Percentiles rank a stretch among this genome's conserved stretches.
Evolutionary conservation across 2,329 filamentous ascomycete genomes (phyloP).

Genomic region (Tolypocladium cylindrosporum): DNA sequence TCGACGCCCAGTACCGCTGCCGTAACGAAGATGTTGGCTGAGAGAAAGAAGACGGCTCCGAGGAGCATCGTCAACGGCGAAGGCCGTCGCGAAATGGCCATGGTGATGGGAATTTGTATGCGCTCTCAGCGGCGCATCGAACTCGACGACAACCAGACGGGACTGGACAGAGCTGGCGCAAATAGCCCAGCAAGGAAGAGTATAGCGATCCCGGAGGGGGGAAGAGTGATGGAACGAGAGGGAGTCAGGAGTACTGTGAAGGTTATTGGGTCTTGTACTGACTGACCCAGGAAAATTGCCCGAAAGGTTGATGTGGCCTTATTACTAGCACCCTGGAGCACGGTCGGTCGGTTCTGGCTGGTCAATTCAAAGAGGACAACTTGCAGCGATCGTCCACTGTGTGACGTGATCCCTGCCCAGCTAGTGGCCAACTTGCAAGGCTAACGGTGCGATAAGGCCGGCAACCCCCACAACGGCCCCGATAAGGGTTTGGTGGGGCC

Average conservation of each 20-base stretch:
- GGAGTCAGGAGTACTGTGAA: not conserved
- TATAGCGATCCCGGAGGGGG: not conserved
- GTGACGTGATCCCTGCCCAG: slow-evolving; percentile 1
- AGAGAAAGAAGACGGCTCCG: slow-evolving; percentile 24
- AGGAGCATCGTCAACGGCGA: slow-evolving; percentile 29
- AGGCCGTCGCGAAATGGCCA: slow-evolving; percentile 21
- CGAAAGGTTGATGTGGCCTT: slow-evolving; percentile 26
- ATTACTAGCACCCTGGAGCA: slow-evolving; percentile 11
- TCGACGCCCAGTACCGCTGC: slow-evolving; percentile 85
- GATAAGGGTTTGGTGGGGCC: slow-evolving; percentile 3
- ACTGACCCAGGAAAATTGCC: not conserved
- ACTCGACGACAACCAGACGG: not conserved
- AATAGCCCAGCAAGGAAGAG: not conserved
- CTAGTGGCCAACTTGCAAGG: slow-evolving; percentile 4
- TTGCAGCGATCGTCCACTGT: slow-evolving; percentile 13
- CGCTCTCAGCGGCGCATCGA: slow-evolving; percentile 7
- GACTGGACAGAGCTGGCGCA: not conserved
- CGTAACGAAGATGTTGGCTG: slow-evolving; percentile 38
- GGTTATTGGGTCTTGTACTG: not conserved
- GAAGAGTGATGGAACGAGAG: slow-evolving; percentile 6
- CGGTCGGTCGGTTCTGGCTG: not conserved
- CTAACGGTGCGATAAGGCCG: slow-evolving; percentile 6
- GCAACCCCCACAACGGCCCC: not conserved
- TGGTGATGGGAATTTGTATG: slow-evolving; percentile 13
- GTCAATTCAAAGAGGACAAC: slow-evolving; percentile 24